phyloP scores from a whole-genome alignment of 495 filamentous ascomycete species.

The Aspergillus incahuasiensis region DNA sequence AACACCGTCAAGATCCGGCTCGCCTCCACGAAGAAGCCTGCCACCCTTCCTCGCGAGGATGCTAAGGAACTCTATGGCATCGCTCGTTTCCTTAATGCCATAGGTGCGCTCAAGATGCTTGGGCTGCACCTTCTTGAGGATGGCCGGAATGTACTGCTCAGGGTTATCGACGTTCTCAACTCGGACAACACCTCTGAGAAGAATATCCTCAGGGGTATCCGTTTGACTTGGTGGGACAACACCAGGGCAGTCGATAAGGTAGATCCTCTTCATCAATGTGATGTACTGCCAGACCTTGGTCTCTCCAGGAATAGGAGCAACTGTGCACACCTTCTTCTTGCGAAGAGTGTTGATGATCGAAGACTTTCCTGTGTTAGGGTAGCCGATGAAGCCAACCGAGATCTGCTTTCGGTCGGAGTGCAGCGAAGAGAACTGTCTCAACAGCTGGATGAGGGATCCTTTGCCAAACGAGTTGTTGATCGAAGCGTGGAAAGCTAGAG shows the following conservation, averaged over 20 bases:
- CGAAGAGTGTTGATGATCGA: conserved; percentile 90
- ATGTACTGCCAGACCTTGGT: conserved; percentile 99
- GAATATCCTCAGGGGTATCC: conserved; percentile 80
- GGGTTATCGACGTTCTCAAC: conserved; percentile 95
- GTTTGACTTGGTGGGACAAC: conserved; percentile 82
- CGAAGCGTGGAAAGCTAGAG: conserved; percentile 86
- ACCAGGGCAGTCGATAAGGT: conserved; percentile 94
- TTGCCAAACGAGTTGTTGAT: conserved; percentile 92
- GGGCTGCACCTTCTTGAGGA: conserved; percentile 72
- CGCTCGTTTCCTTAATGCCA: conserved; percentile 62
- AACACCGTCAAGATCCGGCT: conserved; percentile 87
- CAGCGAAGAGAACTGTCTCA: conserved; percentile 89
- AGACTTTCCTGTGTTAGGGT: conserved; percentile 86
- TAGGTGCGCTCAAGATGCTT: conserved; percentile 93
- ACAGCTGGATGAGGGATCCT: conserved; percentile 69
- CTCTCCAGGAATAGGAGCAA: conserved; percentile 88
- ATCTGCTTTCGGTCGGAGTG: conserved; percentile 91
- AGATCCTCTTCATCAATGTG: conserved; percentile 94
- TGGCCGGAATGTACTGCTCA: conserved; percentile 86
- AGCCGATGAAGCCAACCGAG: conserved; percentile 82
- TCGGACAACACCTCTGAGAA: conserved; percentile 87
- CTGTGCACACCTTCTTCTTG: conserved; percentile 87
- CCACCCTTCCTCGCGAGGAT: conserved; percentile 83
- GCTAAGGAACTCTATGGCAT: conserved; percentile 79
- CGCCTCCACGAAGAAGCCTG: conserved; percentile 78